Evolutionary conservation across 2,329 filamentous ascomycete species (phyloP).

Genomic region (Parafenestella ontariensis): DNA sequence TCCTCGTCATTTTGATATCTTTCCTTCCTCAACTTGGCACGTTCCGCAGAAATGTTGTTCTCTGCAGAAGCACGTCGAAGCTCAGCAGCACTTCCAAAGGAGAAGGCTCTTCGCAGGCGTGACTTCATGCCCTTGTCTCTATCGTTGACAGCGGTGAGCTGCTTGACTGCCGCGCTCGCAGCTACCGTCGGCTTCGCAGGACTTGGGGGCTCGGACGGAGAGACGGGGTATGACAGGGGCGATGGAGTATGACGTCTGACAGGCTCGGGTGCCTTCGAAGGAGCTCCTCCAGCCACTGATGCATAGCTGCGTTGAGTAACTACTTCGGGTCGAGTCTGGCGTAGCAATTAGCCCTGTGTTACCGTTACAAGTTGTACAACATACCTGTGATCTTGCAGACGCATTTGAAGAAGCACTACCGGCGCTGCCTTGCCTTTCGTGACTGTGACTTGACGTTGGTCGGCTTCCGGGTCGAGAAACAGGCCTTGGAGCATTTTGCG

Average conservation of each 20-base stretch:
- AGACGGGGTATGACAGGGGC: conserved; percentile 56
- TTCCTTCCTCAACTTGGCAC: conserved; percentile 62
- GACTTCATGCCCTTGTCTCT: conserved; percentile 88
- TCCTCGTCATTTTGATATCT: conserved; percentile 70
- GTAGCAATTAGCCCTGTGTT: not conserved
- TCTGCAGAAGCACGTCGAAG: conserved; percentile 76
- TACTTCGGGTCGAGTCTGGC: conserved; percentile 35
- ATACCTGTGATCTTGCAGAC: conserved; percentile 45
- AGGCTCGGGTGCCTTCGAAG: conserved; percentile 47
- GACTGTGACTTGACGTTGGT: conserved; percentile 43
- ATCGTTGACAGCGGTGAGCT: conserved; percentile 85
- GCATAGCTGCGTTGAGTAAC: conserved; percentile 24
- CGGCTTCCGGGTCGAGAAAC: conserved; percentile 39
- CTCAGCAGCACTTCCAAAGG: conserved; percentile 94
- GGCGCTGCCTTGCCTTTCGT: conserved; percentile 48
- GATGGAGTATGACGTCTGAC: conserved; percentile 55
- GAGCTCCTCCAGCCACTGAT: conserved; percentile 19
- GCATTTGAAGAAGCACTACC: conserved; percentile 46
- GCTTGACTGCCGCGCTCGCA: conserved; percentile 77
- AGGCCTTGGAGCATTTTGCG: conserved; percentile 27
- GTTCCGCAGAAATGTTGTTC: conserved; percentile 60
- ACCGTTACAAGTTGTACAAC: conserved; percentile 5
- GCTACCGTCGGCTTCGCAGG: conserved; percentile 20
- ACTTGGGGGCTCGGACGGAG: conserved; percentile 41
- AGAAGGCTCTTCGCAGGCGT: conserved; percentile 87